Evolutionary conservation across 1,284 basidiomycete genomes (phyloP).

Genomic region (Ganoderma meredithae): DNA sequence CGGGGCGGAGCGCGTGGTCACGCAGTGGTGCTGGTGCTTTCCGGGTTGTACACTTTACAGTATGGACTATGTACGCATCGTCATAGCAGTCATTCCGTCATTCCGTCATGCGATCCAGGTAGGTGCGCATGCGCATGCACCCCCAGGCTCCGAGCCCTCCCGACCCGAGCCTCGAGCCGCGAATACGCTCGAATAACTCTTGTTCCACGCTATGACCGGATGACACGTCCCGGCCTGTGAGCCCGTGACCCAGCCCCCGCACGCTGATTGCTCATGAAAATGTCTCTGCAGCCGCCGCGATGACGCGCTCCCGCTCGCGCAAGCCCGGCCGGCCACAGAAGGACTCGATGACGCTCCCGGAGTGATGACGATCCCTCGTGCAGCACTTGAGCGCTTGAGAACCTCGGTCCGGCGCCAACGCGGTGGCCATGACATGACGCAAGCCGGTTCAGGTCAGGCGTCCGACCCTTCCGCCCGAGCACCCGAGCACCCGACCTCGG

Average conservation of each 20-base stretch:
- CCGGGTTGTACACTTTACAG: too few relatives aligned
- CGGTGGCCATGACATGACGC: background rate
- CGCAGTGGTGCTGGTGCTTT: background rate
- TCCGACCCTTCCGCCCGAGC: background rate
- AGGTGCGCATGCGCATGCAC: background rate
- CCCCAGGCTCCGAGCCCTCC: background rate
- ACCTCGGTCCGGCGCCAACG: background rate
- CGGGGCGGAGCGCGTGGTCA: too few relatives aligned
- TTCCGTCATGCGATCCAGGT: background rate
- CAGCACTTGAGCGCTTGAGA: background rate
- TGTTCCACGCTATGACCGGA: too few relatives aligned
- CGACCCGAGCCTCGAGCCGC: too few relatives aligned
- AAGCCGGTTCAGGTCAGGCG: constrained; percentile 4
- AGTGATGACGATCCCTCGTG: background rate
- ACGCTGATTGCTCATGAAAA: too few relatives aligned
- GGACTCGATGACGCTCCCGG: background rate
- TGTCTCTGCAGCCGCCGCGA: too few relatives aligned
- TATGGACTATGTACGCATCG: background rate
- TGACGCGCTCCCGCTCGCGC: too few relatives aligned
- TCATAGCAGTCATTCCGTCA: background rate
- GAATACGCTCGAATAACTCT: too few relatives aligned
- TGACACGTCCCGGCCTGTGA: too few relatives aligned
- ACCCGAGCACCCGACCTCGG: background rate
- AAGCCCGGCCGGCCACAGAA: background rate
- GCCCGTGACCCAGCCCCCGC: too few relatives aligned